Conservation (phyloP, 2,329 filamentous ascomycete genomes). For the Drechslerella dactyloides region DNA sequence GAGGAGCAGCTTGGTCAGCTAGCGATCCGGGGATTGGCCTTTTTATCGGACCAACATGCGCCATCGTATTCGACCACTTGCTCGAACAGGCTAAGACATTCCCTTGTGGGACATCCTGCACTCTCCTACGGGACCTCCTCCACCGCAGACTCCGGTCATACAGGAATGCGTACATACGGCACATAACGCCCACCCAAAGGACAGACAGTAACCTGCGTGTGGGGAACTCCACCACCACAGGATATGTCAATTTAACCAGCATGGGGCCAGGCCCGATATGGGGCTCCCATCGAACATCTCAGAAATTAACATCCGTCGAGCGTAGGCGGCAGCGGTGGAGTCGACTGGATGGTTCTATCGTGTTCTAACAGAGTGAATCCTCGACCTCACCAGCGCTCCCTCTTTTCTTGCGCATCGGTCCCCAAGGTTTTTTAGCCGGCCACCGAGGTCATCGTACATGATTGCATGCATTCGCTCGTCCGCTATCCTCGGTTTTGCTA, state of each 20-base stretch:
- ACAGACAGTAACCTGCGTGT: not conserved
- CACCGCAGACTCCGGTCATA: not conserved
- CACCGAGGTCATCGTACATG: constrained; percentile 4
- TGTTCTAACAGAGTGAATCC: too few relatives aligned
- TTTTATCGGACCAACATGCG: constrained; percentile 1
- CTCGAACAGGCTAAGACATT: constrained; percentile 2
- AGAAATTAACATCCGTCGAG: constrained; percentile 5
- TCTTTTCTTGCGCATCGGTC: too few relatives aligned
- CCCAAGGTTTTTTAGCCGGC: not conserved
- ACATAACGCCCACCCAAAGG: not conserved
- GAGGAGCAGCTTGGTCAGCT: not conserved
- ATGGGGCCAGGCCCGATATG: not conserved
- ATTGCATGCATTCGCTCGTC: not conserved
- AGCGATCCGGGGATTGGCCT: constrained; percentile 1
- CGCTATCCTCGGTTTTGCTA: not conserved
- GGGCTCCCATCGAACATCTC: not conserved
- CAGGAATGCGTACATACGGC: not conserved
- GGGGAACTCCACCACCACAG: not conserved
- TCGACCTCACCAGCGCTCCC: too few relatives aligned
- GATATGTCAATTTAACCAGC: constrained; percentile 14
- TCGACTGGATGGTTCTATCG: not conserved
- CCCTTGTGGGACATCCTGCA: constrained; percentile 1
- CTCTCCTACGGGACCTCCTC: not conserved
- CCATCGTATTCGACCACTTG: not conserved
- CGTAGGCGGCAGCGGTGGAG: not conserved